Evolutionary conservation across 192 early-diverging fungal species (phyloP), one percentile per base, ranked within the genome.

Genomic region (Funneliformis mosseae): DNA sequence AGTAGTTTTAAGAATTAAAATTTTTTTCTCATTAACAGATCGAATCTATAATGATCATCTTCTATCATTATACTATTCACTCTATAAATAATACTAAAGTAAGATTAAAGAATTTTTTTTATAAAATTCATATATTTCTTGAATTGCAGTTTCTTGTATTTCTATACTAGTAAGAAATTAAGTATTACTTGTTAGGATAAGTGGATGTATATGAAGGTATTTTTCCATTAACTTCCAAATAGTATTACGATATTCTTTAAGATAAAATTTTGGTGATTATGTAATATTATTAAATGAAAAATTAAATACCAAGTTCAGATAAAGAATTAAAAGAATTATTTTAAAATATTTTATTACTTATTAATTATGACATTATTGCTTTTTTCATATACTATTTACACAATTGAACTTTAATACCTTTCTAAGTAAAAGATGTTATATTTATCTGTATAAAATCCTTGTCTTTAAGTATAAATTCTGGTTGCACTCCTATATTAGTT

Each of bases 91-190:
- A 27, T 3, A 10, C 72, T 3, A 74, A 74, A 74, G 72, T 28
- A 4, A 74, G 23, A 33, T 21, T 8, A 74, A 55, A 23, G 43
- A 74, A 50, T 74, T 74, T 46, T 74, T 5, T 50, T 48, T 74
- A 74, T 46, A 74, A 59, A 74, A 74, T 10, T 25, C 18, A 74
- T 74, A 74, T 10, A 74, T 74, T 74, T 74, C 72, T 55, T 74
- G 18, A 0, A 74, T 45, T 48, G 46, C 41, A 25, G 18, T 5
- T 74, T 74, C 43, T 14, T 45, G 43, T 8, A 74, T 74, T 48
- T 7, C 21, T n/a, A 10, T 46, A 11, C 48, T 74, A 27, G 23
- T 74, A 9, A 11, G n/a, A 55, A 25, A 74, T 33, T 74, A 27
- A 7, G 1, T n/a, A 50, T 74, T 50, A 33, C 5, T 70, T 38